These are phyloP conservation scores for Lactarius psammicola DNA, from an alignment of 768 basidiomycete genomes.

Conservation along the genomic window DNA sequence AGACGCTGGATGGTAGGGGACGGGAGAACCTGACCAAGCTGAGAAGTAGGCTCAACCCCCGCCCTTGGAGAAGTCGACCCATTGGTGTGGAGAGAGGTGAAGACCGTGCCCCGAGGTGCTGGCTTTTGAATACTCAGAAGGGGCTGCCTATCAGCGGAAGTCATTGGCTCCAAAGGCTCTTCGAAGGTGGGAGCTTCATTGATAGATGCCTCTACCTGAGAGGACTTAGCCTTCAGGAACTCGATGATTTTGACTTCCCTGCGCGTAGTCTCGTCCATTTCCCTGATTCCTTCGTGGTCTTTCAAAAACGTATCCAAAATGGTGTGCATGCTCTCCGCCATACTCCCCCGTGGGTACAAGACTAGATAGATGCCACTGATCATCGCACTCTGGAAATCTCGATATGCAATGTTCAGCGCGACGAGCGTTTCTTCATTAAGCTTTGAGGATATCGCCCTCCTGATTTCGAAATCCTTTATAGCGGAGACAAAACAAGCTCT, in stretches of 20 bases:
- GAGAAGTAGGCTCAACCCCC: constrained; percentile 36
- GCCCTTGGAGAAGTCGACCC: constrained; percentile 25
- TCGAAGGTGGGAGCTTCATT: constrained; percentile 11
- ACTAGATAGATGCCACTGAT: constrained; percentile 85
- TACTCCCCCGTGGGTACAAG: constrained; percentile 68
- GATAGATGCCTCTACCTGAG: constrained; percentile 39
- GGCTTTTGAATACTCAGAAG: constrained; percentile 21
- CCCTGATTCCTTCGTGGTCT: constrained; percentile 56
- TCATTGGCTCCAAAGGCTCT: constrained; percentile 21
- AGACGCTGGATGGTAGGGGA: constrained; percentile 62
- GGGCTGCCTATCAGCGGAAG: constrained; percentile 18
- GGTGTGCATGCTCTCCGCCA: constrained; percentile 69
- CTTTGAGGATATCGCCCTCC: constrained; percentile 61
- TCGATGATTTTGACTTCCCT: constrained; percentile 84
- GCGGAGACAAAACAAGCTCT: constrained; percentile 90
- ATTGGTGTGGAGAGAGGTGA: constrained; percentile 16
- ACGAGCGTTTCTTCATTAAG: constrained; percentile 62
- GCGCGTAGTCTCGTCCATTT: constrained; percentile 80
- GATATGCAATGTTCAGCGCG: constrained; percentile 76
- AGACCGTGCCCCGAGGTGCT: constrained; percentile 33
- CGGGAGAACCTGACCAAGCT: constrained; percentile 37
- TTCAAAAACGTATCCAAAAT: constrained; percentile 77
- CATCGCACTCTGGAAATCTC: constrained; percentile 89
- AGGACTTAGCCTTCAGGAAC: constrained; percentile 69
- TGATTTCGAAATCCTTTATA: constrained; percentile 79